Evolutionary conservation across 1,284 basidiomycete genomes (phyloP).

Genomic region (Boletus hoseneyae): DNA sequence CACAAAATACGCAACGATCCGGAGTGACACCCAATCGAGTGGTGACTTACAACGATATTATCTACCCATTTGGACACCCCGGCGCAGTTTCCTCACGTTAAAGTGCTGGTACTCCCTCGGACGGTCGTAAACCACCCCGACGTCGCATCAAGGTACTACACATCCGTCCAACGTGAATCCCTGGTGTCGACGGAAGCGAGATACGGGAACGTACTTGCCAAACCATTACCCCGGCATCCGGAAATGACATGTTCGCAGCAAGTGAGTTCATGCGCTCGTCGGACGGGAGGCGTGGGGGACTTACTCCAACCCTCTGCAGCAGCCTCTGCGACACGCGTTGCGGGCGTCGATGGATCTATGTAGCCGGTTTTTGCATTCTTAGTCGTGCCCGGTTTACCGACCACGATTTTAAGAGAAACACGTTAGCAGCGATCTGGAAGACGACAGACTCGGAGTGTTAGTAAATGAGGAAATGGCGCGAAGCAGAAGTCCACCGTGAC

Average conservation of each 20-base stretch:
- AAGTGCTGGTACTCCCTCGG: conserved; percentile 22
- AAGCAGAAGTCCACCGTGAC: no score
- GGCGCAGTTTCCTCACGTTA: no score
- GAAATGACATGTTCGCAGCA: no score
- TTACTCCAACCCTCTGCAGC: conserved; percentile 54
- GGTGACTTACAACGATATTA: no score
- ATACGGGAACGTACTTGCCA: conserved; percentile 31
- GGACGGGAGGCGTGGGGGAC: conserved; percentile 19
- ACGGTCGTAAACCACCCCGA: conserved; percentile 27
- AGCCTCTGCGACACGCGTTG: conserved; percentile 52
- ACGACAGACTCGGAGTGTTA: conserved; percentile 45
- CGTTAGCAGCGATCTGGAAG: conserved; percentile 61
- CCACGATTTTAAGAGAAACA: conserved; percentile 52
- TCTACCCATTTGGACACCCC: no score
- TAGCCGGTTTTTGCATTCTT: conserved; percentile 58
- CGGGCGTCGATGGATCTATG: conserved; percentile 50
- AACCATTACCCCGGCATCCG: conserved; percentile 51
- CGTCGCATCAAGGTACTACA: conserved; percentile 28
- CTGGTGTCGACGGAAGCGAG: no score
- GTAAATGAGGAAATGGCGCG: no score
- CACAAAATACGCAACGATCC: no score
- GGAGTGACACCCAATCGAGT: no score
- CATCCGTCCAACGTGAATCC: conserved; percentile 28
- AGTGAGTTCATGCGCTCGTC: no score
- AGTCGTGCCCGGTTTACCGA: conserved; percentile 59